These are phyloP conservation scores for Phytophthora melonis DNA, from an alignment of 352 stramenopile species.

Conservation along the genomic window DNA sequence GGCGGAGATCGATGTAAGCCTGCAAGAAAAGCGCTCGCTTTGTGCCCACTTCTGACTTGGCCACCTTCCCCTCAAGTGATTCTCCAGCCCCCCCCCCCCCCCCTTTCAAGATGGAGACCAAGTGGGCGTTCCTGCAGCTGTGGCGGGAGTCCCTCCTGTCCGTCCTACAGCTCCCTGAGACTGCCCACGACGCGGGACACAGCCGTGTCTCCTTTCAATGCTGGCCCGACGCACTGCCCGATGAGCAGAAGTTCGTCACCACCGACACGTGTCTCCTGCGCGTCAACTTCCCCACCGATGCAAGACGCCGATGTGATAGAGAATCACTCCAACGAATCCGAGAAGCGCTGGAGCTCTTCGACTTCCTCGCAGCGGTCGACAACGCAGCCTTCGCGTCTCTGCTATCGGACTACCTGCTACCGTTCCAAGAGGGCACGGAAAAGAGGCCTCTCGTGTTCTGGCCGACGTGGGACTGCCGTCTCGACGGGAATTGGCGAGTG, in stretches of 20 bases:
- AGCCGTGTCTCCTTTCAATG: neutral
- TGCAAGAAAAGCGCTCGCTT: neutral
- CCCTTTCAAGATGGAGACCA: neutral
- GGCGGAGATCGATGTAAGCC: neutral
- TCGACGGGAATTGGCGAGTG: neutral
- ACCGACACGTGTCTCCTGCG: neutral
- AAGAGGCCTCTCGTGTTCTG: neutral
- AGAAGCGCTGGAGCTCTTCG: slow-evolving; percentile 4
- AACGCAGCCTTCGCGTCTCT: neutral
- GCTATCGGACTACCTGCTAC: neutral
- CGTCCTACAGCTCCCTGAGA: neutral
- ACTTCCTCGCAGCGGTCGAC: neutral
- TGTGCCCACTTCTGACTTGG: neutral
- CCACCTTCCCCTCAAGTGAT: neutral
- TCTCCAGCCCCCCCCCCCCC: neutral
- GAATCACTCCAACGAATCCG: neutral
- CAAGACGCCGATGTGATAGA: neutral
- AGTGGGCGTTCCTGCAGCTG: neutral
- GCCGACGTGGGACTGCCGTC: slow-evolving; percentile 1
- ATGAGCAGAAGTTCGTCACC: slow-evolving; percentile 3
- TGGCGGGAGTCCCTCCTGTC: neutral
- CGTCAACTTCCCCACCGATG: neutral
- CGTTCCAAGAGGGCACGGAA: neutral
- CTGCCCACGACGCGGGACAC: neutral
- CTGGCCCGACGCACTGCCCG: neutral